Percentiles rank a stretch among this genome's conserved stretches.
phyloP scores from a whole-genome alignment of 805 yeast species.

The Lipomyces japonicus region DNA sequence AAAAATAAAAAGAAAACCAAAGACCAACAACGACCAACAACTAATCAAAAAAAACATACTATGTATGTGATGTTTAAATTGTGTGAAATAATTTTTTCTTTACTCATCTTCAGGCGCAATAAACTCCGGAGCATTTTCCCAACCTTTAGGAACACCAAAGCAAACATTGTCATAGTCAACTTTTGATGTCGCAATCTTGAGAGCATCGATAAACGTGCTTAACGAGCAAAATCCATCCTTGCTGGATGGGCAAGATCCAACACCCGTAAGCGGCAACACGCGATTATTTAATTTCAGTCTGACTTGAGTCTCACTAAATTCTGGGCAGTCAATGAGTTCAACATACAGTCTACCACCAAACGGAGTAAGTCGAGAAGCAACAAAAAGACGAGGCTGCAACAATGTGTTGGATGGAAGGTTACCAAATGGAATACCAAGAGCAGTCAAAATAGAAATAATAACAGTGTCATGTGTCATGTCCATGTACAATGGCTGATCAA shows the following conservation, averaged over 20 bases:
- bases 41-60: too few species aligned
- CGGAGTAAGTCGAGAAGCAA: slow-evolving; percentile 42
- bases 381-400: slow-evolving; percentile 40
- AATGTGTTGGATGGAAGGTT: slow-evolving; percentile 47
- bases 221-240: slow-evolving; percentile 38
- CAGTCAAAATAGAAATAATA: slow-evolving; percentile 56
- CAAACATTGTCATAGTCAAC: slow-evolving; percentile 36
- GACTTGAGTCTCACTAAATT: slow-evolving; percentile 29
- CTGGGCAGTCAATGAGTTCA: slow-evolving; percentile 39
- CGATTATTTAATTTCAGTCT: slow-evolving; percentile 41
- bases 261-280: slow-evolving; percentile 38
- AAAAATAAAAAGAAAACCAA: too few species aligned
- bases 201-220: slow-evolving; percentile 32
- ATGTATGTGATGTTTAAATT: too few species aligned
- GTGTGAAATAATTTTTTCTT: too few species aligned
- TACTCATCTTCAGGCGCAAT: slow-evolving; percentile 15
- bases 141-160: slow-evolving; percentile 30
- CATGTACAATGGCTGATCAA: slow-evolving; percentile 53
- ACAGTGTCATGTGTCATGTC: slow-evolving; percentile 76
- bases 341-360: slow-evolving; percentile 43
- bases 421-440: slow-evolving; percentile 51
- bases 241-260: slow-evolving; percentile 36
- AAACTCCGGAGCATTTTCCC: slow-evolving; percentile 26
- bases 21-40: too few species aligned
- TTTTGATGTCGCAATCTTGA: slow-evolving; percentile 31